Conservation (phyloP, 352 stramenopile genomes). For the Phytophthora hibernalis region DNA sequence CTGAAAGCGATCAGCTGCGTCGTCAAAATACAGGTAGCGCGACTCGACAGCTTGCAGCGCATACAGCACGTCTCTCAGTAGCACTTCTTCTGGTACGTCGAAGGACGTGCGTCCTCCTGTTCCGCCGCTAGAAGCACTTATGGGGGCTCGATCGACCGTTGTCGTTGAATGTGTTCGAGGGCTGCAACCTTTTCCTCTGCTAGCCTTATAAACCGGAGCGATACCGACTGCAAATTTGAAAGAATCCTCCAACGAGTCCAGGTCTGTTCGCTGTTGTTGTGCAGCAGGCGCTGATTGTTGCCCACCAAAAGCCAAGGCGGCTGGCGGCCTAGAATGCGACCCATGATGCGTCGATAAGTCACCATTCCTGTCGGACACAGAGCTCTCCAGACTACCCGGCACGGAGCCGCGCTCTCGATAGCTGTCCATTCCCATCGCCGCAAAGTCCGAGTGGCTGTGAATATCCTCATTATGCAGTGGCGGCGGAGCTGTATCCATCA, state of each 20-base stretch:
- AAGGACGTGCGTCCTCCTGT: conserved; percentile 46
- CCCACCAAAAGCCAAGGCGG: conserved; percentile 21
- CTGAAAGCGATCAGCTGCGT: conserved; percentile 77
- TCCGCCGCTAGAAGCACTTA: conserved; percentile 1
- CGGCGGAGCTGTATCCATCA: conserved; percentile 65
- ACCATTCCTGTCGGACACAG: conserved; percentile 11
- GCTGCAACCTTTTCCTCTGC: conserved; percentile 33
- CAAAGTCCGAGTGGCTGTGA: conserved; percentile 11
- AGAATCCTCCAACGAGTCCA: conserved; percentile 78
- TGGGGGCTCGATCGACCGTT: conserved; percentile 1
- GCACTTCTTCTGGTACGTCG: conserved; percentile 84
- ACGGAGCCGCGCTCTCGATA: conserved; percentile 9
- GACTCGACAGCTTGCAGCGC: conserved; percentile 94
- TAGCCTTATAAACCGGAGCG: conserved; percentile 41
- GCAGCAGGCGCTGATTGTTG: conserved; percentile 3
- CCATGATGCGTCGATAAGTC: conserved; percentile 24
- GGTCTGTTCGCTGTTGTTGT: conserved; percentile 32
- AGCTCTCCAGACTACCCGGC: conserved; percentile 18
- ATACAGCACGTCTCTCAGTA: conserved; percentile 93
- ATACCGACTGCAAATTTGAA: conserved; percentile 84
- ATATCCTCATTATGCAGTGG: conserved; percentile 15
- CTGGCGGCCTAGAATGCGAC: conserved; percentile 35
- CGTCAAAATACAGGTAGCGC: conserved; percentile 88
- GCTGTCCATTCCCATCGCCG: conserved; percentile 20
- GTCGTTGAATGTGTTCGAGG: conserved; percentile 18